Evolutionary conservation across 2,329 filamentous ascomycete genomes (phyloP).

Genomic region (Ascochyta lentis): DNA sequence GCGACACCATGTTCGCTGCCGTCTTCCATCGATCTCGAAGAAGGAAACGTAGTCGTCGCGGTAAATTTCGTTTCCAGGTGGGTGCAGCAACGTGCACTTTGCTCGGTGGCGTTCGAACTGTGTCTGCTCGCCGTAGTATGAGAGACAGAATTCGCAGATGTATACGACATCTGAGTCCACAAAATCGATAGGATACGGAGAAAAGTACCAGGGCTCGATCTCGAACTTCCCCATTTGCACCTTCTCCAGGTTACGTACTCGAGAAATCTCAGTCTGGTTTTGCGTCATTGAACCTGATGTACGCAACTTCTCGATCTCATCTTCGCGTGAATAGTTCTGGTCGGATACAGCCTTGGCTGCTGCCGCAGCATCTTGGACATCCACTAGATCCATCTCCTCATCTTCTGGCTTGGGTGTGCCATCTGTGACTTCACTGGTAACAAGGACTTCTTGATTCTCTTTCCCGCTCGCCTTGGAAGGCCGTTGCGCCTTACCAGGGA

Average conservation of each 20-base stretch:
- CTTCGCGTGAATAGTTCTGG: slow-evolving; percentile 74
- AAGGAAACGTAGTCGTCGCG: slow-evolving; percentile 93
- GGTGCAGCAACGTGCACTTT: slow-evolving; percentile 91
- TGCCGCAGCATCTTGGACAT: slow-evolving; percentile 59
- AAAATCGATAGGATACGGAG: slow-evolving; percentile 90
- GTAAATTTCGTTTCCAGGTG: slow-evolving; percentile 97
- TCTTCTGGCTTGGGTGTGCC: slow-evolving; percentile 60
- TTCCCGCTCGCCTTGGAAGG: slow-evolving; percentile 66
- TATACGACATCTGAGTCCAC: slow-evolving; percentile 88
- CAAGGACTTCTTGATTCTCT: slow-evolving; percentile 61
- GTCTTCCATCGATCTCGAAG: slow-evolving; percentile 94
- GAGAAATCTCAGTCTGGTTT: slow-evolving; percentile 94
- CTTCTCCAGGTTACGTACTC: slow-evolving; percentile 91
- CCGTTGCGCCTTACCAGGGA: slow-evolving; percentile 54
- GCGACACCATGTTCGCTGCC: slow-evolving; percentile 94
- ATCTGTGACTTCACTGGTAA: slow-evolving; percentile 56
- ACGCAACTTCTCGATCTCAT: slow-evolving; percentile 94
- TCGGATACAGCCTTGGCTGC: slow-evolving; percentile 60
- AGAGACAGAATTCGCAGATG: slow-evolving; percentile 96
- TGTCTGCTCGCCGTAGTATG: slow-evolving; percentile 83
- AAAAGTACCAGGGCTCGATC: slow-evolving; percentile 98
- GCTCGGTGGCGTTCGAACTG: slow-evolving; percentile 84
- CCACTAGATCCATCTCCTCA: slow-evolving; percentile 59
- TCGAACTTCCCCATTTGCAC: slow-evolving; percentile 93
- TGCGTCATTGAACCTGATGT: slow-evolving; percentile 98